Evolutionary conservation across 257 asterid species (phyloP), one percentile per base, ranked within the genome.

Genomic region (Solanum bukasovii): DNA sequence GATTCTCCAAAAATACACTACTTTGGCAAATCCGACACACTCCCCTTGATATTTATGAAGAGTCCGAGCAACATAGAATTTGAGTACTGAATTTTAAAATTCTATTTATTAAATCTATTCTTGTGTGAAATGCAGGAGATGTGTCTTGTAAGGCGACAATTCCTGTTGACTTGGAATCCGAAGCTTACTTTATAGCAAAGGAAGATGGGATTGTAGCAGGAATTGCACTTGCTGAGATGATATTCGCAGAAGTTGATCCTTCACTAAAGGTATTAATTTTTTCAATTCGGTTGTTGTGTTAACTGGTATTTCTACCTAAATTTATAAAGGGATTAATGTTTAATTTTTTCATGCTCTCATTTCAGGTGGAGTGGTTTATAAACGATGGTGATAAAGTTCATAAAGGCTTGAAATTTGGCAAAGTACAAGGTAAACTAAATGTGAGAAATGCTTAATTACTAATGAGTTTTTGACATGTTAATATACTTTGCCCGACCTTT

Each of bases 121-220:
- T 82, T 29, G 42, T 31, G 70, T 40, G 68, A 84, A 67, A 89
- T 89, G 90, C 34, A 97, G 99, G 99, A 70, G 99, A 97, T 88
- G 98, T 97, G 88, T 96, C 99, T 87, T 96, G 97, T 90, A 93
- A 95, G 90, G 99, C 99, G 67, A 96, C 98, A 34, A 94, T 97
- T 92, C 99, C 98, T 11, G 44, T 84, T 92, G 98, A 96, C 71
- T 92, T 93, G 95, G 98, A 96, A 88, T 98, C 92, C 65, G 99
- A 95, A 92, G 99, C 99, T 88, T 86, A 92, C 92, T 96, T 97
- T 89, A 86, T 97, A 90, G 98, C 99, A 40, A 97, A 97, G 93
- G 99, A 97, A 89, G 96, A 97, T 86, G 98, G 99, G 88, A 92
- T 96, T 61, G 93, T 96, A 71, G 99, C 98, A 33, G 99, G 99